Conservation (phyloP, 139 green algal species). For the Deuterostichococcus epilithicus region DNA sequence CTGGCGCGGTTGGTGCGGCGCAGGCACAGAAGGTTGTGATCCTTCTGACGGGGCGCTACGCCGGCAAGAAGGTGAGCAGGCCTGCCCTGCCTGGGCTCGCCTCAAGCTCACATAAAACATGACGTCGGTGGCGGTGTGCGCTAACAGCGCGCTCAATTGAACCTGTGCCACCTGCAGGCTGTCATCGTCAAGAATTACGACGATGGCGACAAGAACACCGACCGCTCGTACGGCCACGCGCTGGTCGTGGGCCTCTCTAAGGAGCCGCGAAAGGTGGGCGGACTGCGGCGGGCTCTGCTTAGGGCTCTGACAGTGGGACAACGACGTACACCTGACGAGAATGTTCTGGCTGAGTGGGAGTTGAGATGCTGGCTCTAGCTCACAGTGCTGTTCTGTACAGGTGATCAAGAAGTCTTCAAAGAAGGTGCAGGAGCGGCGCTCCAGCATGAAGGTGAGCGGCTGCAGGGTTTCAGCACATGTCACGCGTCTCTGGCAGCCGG, state of each 20-base stretch:
- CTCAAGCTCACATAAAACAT: no score
- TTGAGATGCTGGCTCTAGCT: no score
- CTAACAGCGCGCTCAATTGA: no score
- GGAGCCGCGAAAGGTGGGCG: slow-evolving; percentile 92
- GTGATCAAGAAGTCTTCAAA: slow-evolving; percentile 76
- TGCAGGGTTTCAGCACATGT: background rate
- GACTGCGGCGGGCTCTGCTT: background rate
- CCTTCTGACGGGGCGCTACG: slow-evolving; percentile 70
- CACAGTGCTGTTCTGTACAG: slow-evolving; percentile 53
- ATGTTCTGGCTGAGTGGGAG: slow-evolving; percentile 1
- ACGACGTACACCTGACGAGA: background rate
- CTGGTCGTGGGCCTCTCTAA: slow-evolving; percentile 89
- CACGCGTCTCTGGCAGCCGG: no score
- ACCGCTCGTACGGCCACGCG: slow-evolving; percentile 90
- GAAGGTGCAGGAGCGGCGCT: slow-evolving; percentile 65
- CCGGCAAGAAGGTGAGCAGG: slow-evolving; percentile 48
- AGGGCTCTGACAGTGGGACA: no score
- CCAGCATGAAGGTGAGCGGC: slow-evolving; percentile 49
- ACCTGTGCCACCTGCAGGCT: slow-evolving; percentile 28
- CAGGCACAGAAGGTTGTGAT: slow-evolving; percentile 84
- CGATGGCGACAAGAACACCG: slow-evolving; percentile 70
- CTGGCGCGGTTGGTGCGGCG: background rate
- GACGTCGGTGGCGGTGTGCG: no score
- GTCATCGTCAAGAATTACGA: slow-evolving; percentile 99
- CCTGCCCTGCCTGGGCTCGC: no score